Conservation (phyloP, 2,329 filamentous ascomycete species). For the Leptographium galeiforme region DNA sequence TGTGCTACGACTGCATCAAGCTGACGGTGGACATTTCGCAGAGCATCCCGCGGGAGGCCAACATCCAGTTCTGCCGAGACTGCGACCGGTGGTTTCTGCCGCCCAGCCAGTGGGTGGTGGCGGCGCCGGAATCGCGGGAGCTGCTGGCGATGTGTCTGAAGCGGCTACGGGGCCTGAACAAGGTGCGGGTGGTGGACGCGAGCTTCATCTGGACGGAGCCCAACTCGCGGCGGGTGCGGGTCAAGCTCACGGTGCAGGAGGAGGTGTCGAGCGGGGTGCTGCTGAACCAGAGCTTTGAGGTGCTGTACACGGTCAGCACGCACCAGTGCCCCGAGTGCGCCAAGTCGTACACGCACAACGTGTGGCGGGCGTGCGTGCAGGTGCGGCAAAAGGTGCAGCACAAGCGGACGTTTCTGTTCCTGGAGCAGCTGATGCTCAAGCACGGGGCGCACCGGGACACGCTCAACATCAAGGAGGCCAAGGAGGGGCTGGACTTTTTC, state of each 20-base stretch:
- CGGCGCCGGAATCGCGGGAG: slow-evolving; percentile 77
- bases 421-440: slow-evolving; percentile 93
- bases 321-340: slow-evolving; percentile 92
- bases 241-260: slow-evolving; percentile 88
- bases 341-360: slow-evolving; percentile 72
- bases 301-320: slow-evolving; percentile 77
- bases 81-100: slow-evolving; percentile 90
- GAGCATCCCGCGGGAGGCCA: slow-evolving; percentile 82
- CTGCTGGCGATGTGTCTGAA: slow-evolving; percentile 82
- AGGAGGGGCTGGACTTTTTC: slow-evolving; percentile 93
- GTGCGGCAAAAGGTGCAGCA: slow-evolving; percentile 94
- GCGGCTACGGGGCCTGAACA: slow-evolving; percentile 73
- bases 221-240: slow-evolving; percentile 80
- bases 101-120: slow-evolving; percentile 74
- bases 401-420: slow-evolving; percentile 53
- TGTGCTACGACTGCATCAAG: slow-evolving; percentile 94
- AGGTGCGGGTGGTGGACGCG: slow-evolving; percentile 89
- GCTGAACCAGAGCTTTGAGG: slow-evolving; percentile 89
- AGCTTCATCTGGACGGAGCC: slow-evolving; percentile 98
- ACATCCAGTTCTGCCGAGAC: slow-evolving; percentile 81
- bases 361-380: slow-evolving; percentile 87
- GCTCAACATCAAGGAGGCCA: slow-evolving; percentile 95
- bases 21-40: slow-evolving; percentile 85
- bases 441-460: slow-evolving; percentile 77
- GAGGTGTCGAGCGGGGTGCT: slow-evolving; percentile 48